Base-by-base conservation (phyloP, 1,139 yeast genomes). In the Yarrowia galli region DNA sequence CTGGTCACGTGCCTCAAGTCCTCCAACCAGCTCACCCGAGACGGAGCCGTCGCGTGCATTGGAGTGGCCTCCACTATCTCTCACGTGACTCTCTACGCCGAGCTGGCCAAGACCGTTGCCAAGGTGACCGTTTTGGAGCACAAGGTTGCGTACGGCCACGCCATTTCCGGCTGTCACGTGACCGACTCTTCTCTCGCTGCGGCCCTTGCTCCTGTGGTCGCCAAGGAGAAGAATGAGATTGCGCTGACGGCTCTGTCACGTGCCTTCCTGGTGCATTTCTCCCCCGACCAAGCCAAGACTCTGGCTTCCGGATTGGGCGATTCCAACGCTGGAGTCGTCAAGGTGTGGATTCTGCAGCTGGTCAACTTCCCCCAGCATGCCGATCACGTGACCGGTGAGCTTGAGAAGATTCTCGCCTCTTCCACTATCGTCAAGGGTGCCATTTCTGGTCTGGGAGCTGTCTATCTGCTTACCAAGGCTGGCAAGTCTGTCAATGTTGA, bases 141-240 rank as follows among this genome's bases (percentile, higher is more conserved):
- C 70, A 91, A 92, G 71, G 78, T 78, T 0, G 72, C 83, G 5
- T 81, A 82, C 68, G 84, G 85, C 1, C 74, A 75, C 18, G 78
- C 72, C 89, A 18, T 70, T 74, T 0, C 68, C 73, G 1, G 68
- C 76, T 67, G 45, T 73, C 76, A n/a, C 61, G 69, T 13, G 73
- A 1, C 74, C 73, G 42, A 73, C 71, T 12, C 64, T 71, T 2
- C 75, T 78, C 16, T 77, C 83, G 77, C 85, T 1, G 74, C 79
- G 1, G 81, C 79, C 0, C 74, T 92, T 45, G 71, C 82, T 2
- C 83, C 89, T 1, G 78, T 87, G 20, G 81, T 89, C 10, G 72
- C 84, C 0, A 92, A 91, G 73, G 98, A 93, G 74, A 85, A 87
- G 67, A 91, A 92, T 72, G 98, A 95, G 75, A 53, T 73, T 1